A percentile compares a stretch with the other conserved stretches of the same genome.
phyloP scores from a whole-genome alignment of 2,329 filamentous ascomycete species.

The Phaeomoniella chlamydospora region DNA sequence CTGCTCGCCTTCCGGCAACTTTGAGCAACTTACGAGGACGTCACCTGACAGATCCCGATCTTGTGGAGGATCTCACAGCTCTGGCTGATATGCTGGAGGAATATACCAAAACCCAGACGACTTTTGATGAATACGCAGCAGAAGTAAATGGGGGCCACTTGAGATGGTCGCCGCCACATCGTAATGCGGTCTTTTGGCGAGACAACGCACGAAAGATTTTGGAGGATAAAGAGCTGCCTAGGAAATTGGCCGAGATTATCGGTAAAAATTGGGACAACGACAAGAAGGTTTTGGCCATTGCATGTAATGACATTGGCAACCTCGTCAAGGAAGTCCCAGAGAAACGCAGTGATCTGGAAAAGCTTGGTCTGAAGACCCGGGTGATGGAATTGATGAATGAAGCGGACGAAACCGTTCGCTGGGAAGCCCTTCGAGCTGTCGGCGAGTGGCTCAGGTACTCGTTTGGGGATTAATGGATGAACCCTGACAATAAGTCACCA shows the following conservation, averaged over 20 bases:
- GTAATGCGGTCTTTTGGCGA: slow-evolving; percentile 75
- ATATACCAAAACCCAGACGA: slow-evolving; percentile 58
- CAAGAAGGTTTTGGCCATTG: slow-evolving; percentile 75
- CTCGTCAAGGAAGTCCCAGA: slow-evolving; percentile 83
- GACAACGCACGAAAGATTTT: slow-evolving; percentile 82
- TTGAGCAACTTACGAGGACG: slow-evolving; percentile 41
- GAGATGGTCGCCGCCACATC: slow-evolving; percentile 84
- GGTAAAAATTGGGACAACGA: slow-evolving; percentile 72
- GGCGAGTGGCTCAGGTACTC: slow-evolving; percentile 63
- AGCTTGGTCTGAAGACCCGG: slow-evolving; percentile 66
- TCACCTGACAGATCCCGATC: slow-evolving; percentile 32
- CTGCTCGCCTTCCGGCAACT: slow-evolving; percentile 61
- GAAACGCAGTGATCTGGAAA: slow-evolving; percentile 66
- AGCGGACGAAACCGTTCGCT: slow-evolving; percentile 73
- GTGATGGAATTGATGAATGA: slow-evolving; percentile 93
- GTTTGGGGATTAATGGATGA: slow-evolving; percentile 39
- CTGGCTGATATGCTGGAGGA: slow-evolving; percentile 63
- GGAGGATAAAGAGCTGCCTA: slow-evolving; percentile 63
- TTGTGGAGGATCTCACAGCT: slow-evolving; percentile 31
- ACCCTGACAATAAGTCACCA: too few relatives aligned
- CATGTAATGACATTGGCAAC: slow-evolving; percentile 81
- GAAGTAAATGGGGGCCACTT: slow-evolving; percentile 78
- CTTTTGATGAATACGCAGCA: slow-evolving; percentile 57
- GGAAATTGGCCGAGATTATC: slow-evolving; percentile 75
- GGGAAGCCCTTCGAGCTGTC: slow-evolving; percentile 81